Base-by-base conservation (phyloP, 2,329 filamentous ascomycete genomes). In the Ascomycota sp. region DNA sequence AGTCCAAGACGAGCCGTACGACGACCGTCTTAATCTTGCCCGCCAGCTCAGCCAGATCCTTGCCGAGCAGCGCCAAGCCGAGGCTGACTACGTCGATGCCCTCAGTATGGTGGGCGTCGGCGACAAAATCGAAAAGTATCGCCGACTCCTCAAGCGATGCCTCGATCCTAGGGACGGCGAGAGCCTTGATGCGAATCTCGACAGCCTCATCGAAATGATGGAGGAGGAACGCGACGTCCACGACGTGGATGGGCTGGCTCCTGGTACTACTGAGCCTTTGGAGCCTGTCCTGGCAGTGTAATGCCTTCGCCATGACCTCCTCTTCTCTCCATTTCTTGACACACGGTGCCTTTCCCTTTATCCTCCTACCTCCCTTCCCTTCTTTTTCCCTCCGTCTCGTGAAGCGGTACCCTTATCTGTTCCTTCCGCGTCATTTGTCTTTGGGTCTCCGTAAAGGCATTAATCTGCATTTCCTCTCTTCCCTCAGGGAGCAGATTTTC, bases 111-210 rank as follows among this genome's bases (percentile, higher is more conserved):
- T 77, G 8, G 77, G 77, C 25, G 70, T 75, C 23, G 71, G 74
- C 23, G 75, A 80, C 47, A 72, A 73, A 45, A 77, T 78, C 38
- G 73, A 74, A 40, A 70, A 74, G 46, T 86, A 85, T 48, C 64
- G 75, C 36, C 65, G 65, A 32, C 59, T 83, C 20, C 66, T 82
- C 21, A 68, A 67, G 34, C 65, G 66, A 35, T 80, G 77, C 34
- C 56, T 83, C 20, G 73, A 74, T 19, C 62, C 72, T 11, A 62
- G 68, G 39, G 74, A 78, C 29, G 61, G 61, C 33, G 72, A 78
- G 38, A 73, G 69, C 37, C 62, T 82, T 23, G 76, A 82, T 46
- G 57, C 61, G 27, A 72, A 69, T 42, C 50, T 73, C 30, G 64
- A 70, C 43, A 65, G 60, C 34, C 51, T 72, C 36, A 69, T 72